These are phyloP conservation scores for Emericellopsis atlantica DNA, from an alignment of 2,329 filamentous ascomycete genomes.

Conservation along the genomic window DNA sequence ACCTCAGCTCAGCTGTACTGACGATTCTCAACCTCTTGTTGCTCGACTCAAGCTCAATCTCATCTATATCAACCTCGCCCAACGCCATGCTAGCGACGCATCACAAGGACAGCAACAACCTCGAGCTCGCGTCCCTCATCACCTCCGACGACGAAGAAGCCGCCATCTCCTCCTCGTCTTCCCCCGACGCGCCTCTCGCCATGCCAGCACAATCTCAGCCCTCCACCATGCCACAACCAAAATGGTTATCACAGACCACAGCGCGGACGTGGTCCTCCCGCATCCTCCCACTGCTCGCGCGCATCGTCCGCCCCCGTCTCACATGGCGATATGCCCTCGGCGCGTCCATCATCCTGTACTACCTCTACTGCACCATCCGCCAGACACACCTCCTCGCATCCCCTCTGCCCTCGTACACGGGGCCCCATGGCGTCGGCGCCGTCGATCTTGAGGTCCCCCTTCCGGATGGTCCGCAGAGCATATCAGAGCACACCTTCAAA, in stretches of 20 bases:
- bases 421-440: constrained; percentile 29
- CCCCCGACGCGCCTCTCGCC: constrained; percentile 2
- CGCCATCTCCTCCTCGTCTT: background rate
- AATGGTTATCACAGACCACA: constrained; percentile 1
- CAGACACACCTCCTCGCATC: constrained; percentile 29
- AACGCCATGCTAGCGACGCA: too few relatives aligned
- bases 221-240: background rate
- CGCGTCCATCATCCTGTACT: constrained; percentile 16
- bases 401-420: constrained; percentile 28
- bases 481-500: constrained; percentile 20
- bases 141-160: constrained; percentile 1
- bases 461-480: constrained; percentile 11
- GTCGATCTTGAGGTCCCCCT: constrained; percentile 33
- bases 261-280: background rate
- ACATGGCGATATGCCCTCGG: constrained; percentile 20
- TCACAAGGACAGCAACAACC: background rate
- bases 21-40: too few relatives aligned
- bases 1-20: too few relatives aligned
- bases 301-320: constrained; percentile 16
- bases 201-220: background rate
- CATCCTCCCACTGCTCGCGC: background rate
- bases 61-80: too few relatives aligned
- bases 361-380: constrained; percentile 24
- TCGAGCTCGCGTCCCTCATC: constrained; percentile 4
- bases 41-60: too few relatives aligned